Evolutionary conservation across 768 basidiomycete genomes (phyloP), one percentile per base, ranked within the genome.

Genomic region (Artomyces pyxidatus): DNA sequence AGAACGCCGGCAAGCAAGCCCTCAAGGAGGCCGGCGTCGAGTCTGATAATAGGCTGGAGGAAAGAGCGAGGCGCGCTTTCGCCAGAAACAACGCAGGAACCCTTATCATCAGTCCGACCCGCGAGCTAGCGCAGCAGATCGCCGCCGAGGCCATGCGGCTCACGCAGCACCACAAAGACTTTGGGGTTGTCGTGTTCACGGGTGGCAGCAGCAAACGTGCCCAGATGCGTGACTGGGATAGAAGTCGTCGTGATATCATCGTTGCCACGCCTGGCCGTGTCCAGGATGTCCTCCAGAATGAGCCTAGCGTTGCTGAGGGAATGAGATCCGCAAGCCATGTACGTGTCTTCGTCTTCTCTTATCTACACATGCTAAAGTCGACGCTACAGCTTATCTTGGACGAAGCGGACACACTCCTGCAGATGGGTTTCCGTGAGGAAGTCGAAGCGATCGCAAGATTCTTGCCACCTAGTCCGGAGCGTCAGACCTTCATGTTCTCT

Each of bases 401-500:
- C 60, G 91, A 96, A 63, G 89, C 91, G 10, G 93, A 98, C 60
- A 88, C 85, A 0, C 72, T 95, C 11, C 72, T 97, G 10, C 89
- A 92, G 49, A 86, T 93, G 84, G 93, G 93, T 56, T 96, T 95
- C 77, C 77, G 85, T 4, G 77, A 83, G 21, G 93, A 95, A 58
- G 80, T 97, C 26, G 79, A 87, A 19, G 78, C 75, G 1, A 90
- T 95, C 57, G 65, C 75, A 25, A 60, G 68, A 4, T 74, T 71
- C 58, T 71, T 94, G n/a, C 83, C 85, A 7, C 68, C 69, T 17
- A 58, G 67, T 1, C 77, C 83, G 0, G 62, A 78, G 46, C 81
- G 91, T n/a, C 92, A 94, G 61, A 95, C 92, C 0, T 84, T 95
- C 68, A 72, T 97, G 48, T 93, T 95, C 68, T 90, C 88, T 12